Conservation (phyloP, 352 stramenopile genomes). For the Phytophthora tubulina region DNA sequence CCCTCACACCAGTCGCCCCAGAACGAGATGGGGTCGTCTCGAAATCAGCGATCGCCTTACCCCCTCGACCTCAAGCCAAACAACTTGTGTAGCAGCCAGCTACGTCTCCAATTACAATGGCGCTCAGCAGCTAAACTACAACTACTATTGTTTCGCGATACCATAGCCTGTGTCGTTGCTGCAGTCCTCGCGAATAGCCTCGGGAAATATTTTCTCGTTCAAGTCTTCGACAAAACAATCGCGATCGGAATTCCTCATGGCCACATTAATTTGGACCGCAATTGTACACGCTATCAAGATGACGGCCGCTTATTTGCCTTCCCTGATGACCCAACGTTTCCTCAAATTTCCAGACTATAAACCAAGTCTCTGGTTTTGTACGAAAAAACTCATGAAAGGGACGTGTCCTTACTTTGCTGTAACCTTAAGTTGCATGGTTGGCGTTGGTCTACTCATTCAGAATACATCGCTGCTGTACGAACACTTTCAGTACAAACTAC, state of each 20-base stretch:
- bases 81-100: conserved; percentile 24
- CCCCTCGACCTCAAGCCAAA: conserved; percentile 4
- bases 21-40: conserved; percentile 9
- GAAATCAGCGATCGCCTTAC: conserved; percentile 6
- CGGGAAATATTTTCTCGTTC: conserved; percentile 32
- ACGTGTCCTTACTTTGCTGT: conserved; percentile 13
- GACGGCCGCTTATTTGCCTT: conserved; percentile 26
- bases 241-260: conserved; percentile 34
- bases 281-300: conserved; percentile 17
- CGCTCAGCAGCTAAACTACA: conserved; percentile 26
- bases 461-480: conserved; percentile 25
- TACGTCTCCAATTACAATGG: conserved; percentile 33
- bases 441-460: conserved; percentile 25
- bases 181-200: conserved; percentile 19
- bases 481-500: conserved; percentile 30
- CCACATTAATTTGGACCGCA: conserved; percentile 21
- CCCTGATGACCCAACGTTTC: conserved; percentile 27
- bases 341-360: conserved; percentile 10
- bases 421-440: conserved; percentile 13
- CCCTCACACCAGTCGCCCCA: conserved; percentile 6
- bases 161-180: conserved; percentile 17
- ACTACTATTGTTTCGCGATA: conserved; percentile 31
- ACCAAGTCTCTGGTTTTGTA: conserved; percentile 25
- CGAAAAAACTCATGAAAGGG: conserved; percentile 14
- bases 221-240: conserved; percentile 30